Evolutionary conservation across 495 filamentous ascomycete genomes (phyloP).

Genomic region (Lasiosphaeria ovina): DNA sequence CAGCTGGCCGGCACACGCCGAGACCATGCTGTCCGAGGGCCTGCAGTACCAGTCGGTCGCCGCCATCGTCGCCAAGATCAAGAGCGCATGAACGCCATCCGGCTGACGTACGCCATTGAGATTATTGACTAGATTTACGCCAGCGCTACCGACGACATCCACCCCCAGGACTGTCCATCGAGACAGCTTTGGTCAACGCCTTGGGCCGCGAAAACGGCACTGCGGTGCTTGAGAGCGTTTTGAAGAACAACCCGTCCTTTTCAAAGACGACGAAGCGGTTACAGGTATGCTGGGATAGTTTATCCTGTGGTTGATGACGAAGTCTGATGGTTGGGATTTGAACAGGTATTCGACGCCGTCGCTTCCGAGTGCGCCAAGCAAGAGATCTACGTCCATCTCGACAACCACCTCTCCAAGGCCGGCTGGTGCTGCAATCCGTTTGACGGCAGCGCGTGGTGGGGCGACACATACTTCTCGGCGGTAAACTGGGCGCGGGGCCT

Average conservation of each 20-base stretch:
- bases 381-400: constrained; percentile 56
- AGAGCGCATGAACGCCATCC: constrained; percentile 58
- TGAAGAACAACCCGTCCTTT: constrained; percentile 53
- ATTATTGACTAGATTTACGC: constrained; percentile 63
- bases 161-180: constrained; percentile 46
- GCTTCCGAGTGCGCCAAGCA: constrained; percentile 51
- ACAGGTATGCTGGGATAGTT: constrained; percentile 15
- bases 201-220: constrained; percentile 52
- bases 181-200: constrained; percentile 50
- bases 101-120: constrained; percentile 62
- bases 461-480: constrained; percentile 56
- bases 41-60: constrained; percentile 58
- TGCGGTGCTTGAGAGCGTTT: constrained; percentile 44
- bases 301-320: neutral
- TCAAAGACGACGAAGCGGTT: constrained; percentile 49
- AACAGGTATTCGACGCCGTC: constrained; percentile 55
- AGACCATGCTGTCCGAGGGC: constrained; percentile 64
- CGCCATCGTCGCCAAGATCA: constrained; percentile 54
- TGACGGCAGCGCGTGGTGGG: constrained; percentile 64
- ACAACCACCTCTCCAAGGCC: constrained; percentile 65
- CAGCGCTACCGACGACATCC: constrained; percentile 34
- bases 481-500: constrained; percentile 57
- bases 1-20: constrained; percentile 61
- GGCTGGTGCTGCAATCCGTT: constrained; percentile 57
- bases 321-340: neutral